Evolutionary conservation across 768 basidiomycete genomes (phyloP), one percentile per base, ranked within the genome.

Genomic region (Dioszegia aurantiaca): DNA sequence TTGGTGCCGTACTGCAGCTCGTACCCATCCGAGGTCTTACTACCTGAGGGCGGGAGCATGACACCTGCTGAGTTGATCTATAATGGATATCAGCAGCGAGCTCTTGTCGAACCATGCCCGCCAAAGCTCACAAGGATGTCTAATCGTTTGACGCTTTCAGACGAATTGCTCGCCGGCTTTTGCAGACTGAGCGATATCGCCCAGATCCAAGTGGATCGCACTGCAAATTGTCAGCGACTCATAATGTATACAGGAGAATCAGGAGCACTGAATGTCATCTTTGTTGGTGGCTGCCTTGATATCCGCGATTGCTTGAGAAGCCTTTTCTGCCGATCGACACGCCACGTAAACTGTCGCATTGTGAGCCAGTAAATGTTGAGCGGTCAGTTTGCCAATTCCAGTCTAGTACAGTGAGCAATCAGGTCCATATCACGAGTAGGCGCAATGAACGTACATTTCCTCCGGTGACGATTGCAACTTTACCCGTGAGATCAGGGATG

Each of bases 1-100:
- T 69, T 72, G 23, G 70, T 69, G 10, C 70, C 70, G 56, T 67
- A 69, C 47, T 72, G 70, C 16, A 72, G 55, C 5, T 62, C 61
- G 47, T 67, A 69, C 11, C 65, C 68, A 37, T 72, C 68, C 21
- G 63, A 62, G 33, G 70, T 72, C 39, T 47, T 42, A 42, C 40
- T 42, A 21, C 19, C 19, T 21, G 14, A 10, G 6, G 40, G 40
- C 9, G 40, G 40, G 40, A 42, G 19, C 40, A 42, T 42, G 40
- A 42, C 40, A 8, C 40, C 40, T 8, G 40, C 40, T n/a, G 40
- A 42, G 58, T 41, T 58, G 40, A 0, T 68, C 68, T 37, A 52
- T n/a, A n/a, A n/a, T n/a, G n/a, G n/a, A n/a, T n/a, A n/a, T n/a
- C n/a, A n/a, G n/a, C n/a, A n/a, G n/a, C n/a, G n/a, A n/a, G n/a